These are phyloP conservation scores for Carallia brachiata DNA, from an alignment of 345 rosid genomes.

Conservation along the genomic window DNA sequence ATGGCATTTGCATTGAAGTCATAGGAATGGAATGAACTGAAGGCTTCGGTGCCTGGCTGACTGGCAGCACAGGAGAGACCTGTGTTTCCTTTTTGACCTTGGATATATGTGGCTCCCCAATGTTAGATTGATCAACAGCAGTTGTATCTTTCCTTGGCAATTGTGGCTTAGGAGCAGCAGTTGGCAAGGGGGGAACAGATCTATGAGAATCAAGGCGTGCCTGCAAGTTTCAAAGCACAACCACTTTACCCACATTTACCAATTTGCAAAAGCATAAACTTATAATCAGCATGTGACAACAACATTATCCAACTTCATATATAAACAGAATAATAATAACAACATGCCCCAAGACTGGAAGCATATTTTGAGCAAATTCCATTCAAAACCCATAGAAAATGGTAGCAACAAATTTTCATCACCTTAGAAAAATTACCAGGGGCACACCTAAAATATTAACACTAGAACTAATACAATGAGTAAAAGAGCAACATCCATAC, in stretches of 20 bases:
- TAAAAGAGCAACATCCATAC: conserved; percentile 28
- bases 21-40: conserved; percentile 50
- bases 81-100: conserved; percentile 58
- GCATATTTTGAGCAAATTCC: too few relatives aligned
- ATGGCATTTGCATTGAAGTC: conserved; percentile 65
- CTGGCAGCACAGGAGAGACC: conserved; percentile 39
- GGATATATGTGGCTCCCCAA: conserved; percentile 43
- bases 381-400: too few relatives aligned
- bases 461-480: too few relatives aligned
- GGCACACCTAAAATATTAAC: too few relatives aligned
- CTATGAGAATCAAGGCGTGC: conserved; percentile 58
- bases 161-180: conserved; percentile 56
- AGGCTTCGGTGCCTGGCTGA: conserved; percentile 58
- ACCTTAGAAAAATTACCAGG: too few relatives aligned
- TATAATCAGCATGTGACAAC: neutral
- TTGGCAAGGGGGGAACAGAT: conserved; percentile 52
- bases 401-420: too few relatives aligned
- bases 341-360: too few relatives aligned
- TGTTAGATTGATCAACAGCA: conserved; percentile 38
- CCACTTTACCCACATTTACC: neutral
- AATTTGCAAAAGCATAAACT: neutral
- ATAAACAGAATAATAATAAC: too few relatives aligned
- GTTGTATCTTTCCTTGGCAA: conserved; percentile 46
- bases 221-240: conserved; percentile 42
- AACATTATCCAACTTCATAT: neutral